These are phyloP conservation scores for Phytomonas sp. DNA, from an alignment of 208 protist genomes.

Conservation along the genomic window DNA sequence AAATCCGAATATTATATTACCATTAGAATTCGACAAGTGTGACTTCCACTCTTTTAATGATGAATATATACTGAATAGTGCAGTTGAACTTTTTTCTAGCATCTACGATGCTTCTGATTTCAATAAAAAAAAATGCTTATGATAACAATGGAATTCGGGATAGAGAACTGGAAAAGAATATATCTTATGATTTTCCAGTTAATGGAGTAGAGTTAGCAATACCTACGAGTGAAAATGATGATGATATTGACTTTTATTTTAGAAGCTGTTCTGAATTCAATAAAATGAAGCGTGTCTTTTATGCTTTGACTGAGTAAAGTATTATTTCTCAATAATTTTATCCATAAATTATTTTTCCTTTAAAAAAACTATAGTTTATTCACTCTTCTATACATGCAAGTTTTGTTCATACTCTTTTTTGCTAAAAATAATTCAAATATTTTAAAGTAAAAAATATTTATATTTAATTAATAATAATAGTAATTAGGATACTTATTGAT, in stretches of 20 bases:
- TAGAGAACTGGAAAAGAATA: background rate
- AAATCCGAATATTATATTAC: background rate
- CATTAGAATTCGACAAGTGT: background rate
- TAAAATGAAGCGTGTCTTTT: background rate
- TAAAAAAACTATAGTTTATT: background rate
- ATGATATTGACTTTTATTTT: background rate
- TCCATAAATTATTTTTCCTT: background rate
- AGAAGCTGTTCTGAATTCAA: background rate
- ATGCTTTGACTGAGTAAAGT: background rate
- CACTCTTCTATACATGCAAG: background rate
- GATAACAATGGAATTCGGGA: background rate
- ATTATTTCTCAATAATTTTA: background rate
- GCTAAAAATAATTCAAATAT: background rate
- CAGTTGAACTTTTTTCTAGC: background rate
- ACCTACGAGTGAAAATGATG: background rate
- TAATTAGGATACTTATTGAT: background rate
- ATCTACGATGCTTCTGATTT: background rate
- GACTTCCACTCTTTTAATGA: background rate
- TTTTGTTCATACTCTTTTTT: background rate
- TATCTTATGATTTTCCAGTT: background rate
- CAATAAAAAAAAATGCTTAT: background rate
- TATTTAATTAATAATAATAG: slow-evolving; percentile 2
- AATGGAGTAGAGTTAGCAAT: background rate
- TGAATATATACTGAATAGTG: background rate
- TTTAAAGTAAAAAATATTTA: background rate